Conservation (phyloP, 176 grass and related monocot genomes). For the Rhipidocladum racemiflorum region DNA sequence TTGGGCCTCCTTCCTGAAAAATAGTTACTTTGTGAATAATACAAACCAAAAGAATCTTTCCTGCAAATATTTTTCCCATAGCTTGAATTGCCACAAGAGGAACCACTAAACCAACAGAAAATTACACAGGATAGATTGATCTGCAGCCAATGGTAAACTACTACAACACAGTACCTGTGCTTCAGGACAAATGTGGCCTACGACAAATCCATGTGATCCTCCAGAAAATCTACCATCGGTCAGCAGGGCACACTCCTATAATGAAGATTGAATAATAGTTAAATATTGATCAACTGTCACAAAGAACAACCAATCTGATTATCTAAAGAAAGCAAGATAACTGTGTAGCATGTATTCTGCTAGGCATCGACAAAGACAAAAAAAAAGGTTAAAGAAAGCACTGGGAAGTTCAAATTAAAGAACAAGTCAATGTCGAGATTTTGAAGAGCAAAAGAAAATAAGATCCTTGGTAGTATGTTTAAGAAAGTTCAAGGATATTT, state of each 20-base stretch:
- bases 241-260: constrained; percentile 86
- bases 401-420: background rate
- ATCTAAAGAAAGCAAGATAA: constrained; percentile 14
- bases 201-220: constrained; percentile 97
- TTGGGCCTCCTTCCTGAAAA: constrained; percentile 86
- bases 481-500: background rate
- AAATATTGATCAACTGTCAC: background rate
- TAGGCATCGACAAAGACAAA: background rate
- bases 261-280: constrained; percentile 15
- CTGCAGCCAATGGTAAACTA: background rate
- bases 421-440: background rate
- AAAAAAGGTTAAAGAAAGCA: background rate
- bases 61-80: background rate
- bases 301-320: background rate
- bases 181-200: constrained; percentile 97
- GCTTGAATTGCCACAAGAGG: constrained; percentile 20
- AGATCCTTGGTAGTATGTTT: background rate
- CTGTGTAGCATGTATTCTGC: background rate
- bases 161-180: constrained; percentile 59
- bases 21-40: constrained; percentile 33
- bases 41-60: background rate
- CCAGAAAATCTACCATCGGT: constrained; percentile 99
- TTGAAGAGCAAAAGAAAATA: background rate
- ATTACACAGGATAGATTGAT: background rate
- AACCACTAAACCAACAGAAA: background rate